These are phyloP conservation scores for Erucastrum elatum DNA, from an alignment of 345 rosid species.

Conservation along the genomic window DNA sequence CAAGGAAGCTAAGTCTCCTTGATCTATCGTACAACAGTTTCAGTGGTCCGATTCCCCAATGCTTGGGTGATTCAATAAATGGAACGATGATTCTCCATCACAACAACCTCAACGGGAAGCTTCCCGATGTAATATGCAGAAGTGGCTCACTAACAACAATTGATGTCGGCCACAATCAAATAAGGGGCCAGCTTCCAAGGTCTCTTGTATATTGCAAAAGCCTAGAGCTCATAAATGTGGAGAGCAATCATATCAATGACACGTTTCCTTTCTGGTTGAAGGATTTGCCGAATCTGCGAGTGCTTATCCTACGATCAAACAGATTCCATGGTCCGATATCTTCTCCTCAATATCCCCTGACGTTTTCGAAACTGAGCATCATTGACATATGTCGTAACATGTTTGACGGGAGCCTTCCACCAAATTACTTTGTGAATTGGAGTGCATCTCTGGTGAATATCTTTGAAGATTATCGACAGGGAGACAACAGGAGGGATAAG, in stretches of 20 bases:
- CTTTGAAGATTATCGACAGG: no score
- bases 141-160: neutral
- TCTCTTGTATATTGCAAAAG: neutral
- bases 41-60: neutral
- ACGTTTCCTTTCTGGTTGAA: neutral
- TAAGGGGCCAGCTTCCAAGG: constrained; percentile 1
- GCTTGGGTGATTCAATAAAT: neutral
- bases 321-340: neutral
- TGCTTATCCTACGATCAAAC: neutral
- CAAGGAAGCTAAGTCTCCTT: neutral
- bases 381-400: neutral
- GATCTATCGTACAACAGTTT: neutral
- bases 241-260: neutral
- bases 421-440: neutral
- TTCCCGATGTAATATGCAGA: neutral
- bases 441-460: no score
- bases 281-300: neutral
- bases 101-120: neutral
- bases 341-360: neutral
- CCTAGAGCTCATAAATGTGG: neutral
- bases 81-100: neutral
- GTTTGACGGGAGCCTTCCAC: neutral
- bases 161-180: neutral
- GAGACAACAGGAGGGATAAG: no score
- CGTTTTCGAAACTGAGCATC: neutral